These are phyloP conservation scores for Globisporangium nodosum DNA, from an alignment of 352 stramenopile genomes.

Conservation along the genomic window DNA sequence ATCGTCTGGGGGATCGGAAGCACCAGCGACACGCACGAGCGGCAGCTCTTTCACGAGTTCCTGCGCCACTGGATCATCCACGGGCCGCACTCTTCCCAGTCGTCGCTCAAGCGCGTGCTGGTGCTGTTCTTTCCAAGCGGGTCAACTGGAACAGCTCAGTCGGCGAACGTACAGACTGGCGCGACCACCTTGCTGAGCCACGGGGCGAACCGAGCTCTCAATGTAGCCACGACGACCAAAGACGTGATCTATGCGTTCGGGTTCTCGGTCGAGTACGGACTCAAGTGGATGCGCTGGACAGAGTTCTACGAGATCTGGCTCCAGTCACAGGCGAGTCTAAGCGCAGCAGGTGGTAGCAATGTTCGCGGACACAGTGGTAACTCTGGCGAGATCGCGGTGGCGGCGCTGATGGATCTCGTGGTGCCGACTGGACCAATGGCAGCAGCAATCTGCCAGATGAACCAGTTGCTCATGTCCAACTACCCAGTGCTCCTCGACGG, in stretches of 20 bases:
- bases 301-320: slow-evolving; percentile 61
- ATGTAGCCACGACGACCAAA: slow-evolving; percentile 6
- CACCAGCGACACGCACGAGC: slow-evolving; percentile 36
- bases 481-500: slow-evolving; percentile 39
- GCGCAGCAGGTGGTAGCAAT: background rate
- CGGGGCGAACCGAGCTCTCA: background rate
- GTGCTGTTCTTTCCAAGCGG: slow-evolving; percentile 49
- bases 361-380: slow-evolving; percentile 1
- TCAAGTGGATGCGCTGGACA: slow-evolving; percentile 67
- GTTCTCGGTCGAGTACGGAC: slow-evolving; percentile 62
- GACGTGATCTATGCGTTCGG: slow-evolving; percentile 62
- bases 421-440: slow-evolving; percentile 33
- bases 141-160: slow-evolving; percentile 14
- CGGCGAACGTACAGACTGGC: background rate
- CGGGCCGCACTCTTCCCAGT: slow-evolving; percentile 36
- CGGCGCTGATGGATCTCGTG: slow-evolving; percentile 11
- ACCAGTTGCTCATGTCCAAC: slow-evolving; percentile 37
- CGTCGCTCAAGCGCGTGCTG: slow-evolving; percentile 47
- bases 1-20: slow-evolving; percentile 68
- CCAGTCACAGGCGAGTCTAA: slow-evolving; percentile 17
- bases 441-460: slow-evolving; percentile 33
- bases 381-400: background rate
- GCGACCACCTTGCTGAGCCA: background rate
- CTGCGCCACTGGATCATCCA: slow-evolving; percentile 50
- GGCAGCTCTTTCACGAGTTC: slow-evolving; percentile 60